Percentiles rank a stretch among this genome's conserved stretches.
phyloP scores from a whole-genome alignment of 148 eudicot genomes.

The Polygonum maritimum region DNA sequence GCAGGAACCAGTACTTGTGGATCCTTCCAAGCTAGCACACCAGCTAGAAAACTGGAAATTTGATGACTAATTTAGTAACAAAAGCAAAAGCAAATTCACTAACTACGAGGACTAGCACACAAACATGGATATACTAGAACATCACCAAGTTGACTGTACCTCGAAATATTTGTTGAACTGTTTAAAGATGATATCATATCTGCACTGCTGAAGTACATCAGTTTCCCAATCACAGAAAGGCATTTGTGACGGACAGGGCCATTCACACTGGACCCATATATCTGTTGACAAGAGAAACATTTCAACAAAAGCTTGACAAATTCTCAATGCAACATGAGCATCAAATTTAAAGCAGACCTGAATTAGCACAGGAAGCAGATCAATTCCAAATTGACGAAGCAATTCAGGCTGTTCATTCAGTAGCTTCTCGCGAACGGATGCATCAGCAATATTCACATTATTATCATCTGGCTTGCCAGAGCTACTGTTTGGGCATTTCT shows the following conservation, averaged over 20 bases:
- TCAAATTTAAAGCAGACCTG: constrained; percentile 43
- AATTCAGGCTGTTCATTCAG: constrained; percentile 88
- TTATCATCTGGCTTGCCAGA: constrained; percentile 60
- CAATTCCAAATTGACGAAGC: constrained; percentile 81
- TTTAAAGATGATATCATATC: constrained; percentile 75
- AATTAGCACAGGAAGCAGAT: constrained; percentile 87
- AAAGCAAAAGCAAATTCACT: not conserved
- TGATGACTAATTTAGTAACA: not conserved
- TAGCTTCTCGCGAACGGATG: constrained; percentile 65
- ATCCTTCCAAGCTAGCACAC: constrained; percentile 97
- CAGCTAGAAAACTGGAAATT: constrained; percentile 74
- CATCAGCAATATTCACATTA: constrained; percentile 40
- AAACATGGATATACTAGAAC: not conserved
- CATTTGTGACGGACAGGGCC: constrained; percentile 98
- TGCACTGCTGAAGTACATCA: constrained; percentile 90
- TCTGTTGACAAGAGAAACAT: constrained; percentile 31
- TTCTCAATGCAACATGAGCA: not conserved
- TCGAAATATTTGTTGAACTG: constrained; percentile 65
- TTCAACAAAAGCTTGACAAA: not conserved
- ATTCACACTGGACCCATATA: constrained; percentile 96
- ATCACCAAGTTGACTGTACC: constrained; percentile 29
- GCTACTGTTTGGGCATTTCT: constrained; percentile 49
- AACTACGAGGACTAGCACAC: not conserved
- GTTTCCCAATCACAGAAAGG: constrained; percentile 86
- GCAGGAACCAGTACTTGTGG: constrained; percentile 94